Conservation (phyloP, 1,139 yeast species). For the Zygotorulaspora mrakii region DNA sequence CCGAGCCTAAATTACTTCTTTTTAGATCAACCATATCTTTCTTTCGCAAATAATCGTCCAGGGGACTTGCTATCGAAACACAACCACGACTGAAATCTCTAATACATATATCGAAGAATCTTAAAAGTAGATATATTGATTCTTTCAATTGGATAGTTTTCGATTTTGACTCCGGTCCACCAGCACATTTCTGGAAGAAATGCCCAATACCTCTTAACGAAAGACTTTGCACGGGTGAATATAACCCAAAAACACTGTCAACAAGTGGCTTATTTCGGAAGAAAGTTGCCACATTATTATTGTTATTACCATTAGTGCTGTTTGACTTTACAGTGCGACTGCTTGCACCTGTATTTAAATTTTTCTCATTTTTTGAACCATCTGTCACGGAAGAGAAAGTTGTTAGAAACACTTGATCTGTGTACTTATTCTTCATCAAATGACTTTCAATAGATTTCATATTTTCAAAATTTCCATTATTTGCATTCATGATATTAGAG, state of each 20-base stretch:
- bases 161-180: conserved; percentile 15
- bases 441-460: conserved; percentile 29
- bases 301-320: conserved; percentile 4
- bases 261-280: conserved; percentile 26
- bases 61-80: conserved; percentile 27
- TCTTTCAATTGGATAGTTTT: conserved; percentile 27
- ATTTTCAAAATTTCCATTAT: conserved; percentile 7
- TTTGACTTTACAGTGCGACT: background rate
- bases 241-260: conserved; percentile 33
- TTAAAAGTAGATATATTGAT: conserved; percentile 30
- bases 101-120: conserved; percentile 33
- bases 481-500: conserved; percentile 1
- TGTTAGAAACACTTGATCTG: conserved; percentile 26
- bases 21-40: conserved; percentile 16
- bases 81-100: conserved; percentile 26
- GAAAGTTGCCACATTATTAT: conserved; percentile 7
- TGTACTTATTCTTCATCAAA: conserved; percentile 29
- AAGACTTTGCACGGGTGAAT: conserved; percentile 28
- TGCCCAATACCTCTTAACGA: conserved; percentile 34
- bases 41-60: conserved; percentile 24
- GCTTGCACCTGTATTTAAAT: background rate
- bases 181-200: conserved; percentile 20
- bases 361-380: conserved; percentile 10
- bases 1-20: conserved; percentile 14
- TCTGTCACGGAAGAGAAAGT: conserved; percentile 24